Conservation (phyloP, 495 filamentous ascomycete genomes). For the Podospora pseudopauciseta region DNA sequence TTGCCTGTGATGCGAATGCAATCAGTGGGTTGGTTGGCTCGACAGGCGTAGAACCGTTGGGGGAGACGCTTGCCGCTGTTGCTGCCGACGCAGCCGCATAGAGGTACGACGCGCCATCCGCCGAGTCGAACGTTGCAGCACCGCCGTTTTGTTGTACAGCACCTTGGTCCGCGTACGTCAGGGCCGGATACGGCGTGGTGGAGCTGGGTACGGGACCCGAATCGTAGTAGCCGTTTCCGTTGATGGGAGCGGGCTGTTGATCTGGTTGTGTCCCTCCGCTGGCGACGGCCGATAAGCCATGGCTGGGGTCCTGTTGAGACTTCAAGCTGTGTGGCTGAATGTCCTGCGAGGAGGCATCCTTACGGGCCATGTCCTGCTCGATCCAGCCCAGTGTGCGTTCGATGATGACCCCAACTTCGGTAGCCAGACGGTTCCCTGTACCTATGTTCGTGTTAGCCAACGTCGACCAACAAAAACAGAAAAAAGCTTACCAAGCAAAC, state of each 20-base stretch:
- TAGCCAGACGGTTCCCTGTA: conserved; percentile 34
- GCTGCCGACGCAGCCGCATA: conserved; percentile 21
- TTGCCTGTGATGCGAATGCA: conserved; percentile 36
- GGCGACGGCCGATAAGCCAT: not conserved
- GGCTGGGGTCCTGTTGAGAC: conserved; percentile 4
- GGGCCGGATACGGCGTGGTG: conserved; percentile 23
- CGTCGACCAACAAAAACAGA: not conserved
- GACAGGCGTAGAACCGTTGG: conserved; percentile 5
- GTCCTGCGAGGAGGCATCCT: conserved; percentile 15
- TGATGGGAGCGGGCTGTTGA: conserved; percentile 14
- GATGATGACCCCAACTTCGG: conserved; percentile 38
- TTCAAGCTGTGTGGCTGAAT: conserved; percentile 13
- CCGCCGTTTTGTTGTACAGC: conserved; percentile 26
- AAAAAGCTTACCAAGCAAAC: conserved; percentile 54
- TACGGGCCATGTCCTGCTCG: conserved; percentile 38
- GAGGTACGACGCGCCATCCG: conserved; percentile 22
- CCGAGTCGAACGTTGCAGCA: conserved; percentile 24
- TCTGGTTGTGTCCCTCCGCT: conserved; percentile 17
- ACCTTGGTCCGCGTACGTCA: conserved; percentile 21
- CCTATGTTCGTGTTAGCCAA: conserved; percentile 23
- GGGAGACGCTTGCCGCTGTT: conserved; percentile 12
- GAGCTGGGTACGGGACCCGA: conserved; percentile 6
- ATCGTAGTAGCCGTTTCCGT: conserved; percentile 30
- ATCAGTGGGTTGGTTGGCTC: conserved; percentile 30
- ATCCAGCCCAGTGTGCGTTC: conserved; percentile 45